Conservation (phyloP, 2,329 filamentous ascomycete species). For the Diaporthe caulivora region DNA sequence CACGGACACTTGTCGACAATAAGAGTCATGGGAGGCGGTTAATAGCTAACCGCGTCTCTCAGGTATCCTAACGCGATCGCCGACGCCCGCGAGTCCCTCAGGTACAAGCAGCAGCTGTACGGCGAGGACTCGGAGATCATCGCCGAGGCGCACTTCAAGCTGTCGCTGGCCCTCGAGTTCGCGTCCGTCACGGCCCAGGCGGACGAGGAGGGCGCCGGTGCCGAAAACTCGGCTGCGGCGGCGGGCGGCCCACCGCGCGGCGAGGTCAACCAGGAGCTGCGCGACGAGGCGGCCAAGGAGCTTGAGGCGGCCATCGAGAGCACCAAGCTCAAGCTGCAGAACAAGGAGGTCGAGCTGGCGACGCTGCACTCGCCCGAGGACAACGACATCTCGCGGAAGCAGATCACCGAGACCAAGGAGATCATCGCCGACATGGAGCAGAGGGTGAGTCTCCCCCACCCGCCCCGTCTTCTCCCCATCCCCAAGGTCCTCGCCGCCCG, state of each 20-base stretch:
- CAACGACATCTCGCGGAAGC: conserved; percentile 71
- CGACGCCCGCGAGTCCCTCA: conserved; percentile 83
- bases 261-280: conserved; percentile 75
- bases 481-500: conserved; percentile 7
- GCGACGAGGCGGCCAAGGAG: conserved; percentile 78
- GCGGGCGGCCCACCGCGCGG: conserved; percentile 44
- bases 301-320: conserved; percentile 81
- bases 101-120: conserved; percentile 83
- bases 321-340: conserved; percentile 77
- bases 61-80: conserved; percentile 87
- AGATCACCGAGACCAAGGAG: conserved; percentile 81
- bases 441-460: conserved; percentile 70
- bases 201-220: conserved; percentile 57
- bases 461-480: conserved; percentile 41
- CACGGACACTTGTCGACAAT: not conserved
- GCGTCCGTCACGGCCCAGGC: conserved; percentile 79
- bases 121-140: conserved; percentile 85
- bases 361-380: conserved; percentile 75
- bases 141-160: conserved; percentile 96
- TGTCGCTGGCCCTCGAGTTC: conserved; percentile 95
- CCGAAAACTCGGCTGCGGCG: conserved; percentile 26
- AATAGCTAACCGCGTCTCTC: conserved; percentile 16
- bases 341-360: conserved; percentile 75
- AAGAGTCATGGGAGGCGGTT: not conserved
- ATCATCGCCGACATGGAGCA: conserved; percentile 84